A percentile compares a stretch with the other conserved stretches of the same genome.
phyloP scores from a whole-genome alignment of 768 basidiomycete genomes.

The Sutorius australiensis region DNA sequence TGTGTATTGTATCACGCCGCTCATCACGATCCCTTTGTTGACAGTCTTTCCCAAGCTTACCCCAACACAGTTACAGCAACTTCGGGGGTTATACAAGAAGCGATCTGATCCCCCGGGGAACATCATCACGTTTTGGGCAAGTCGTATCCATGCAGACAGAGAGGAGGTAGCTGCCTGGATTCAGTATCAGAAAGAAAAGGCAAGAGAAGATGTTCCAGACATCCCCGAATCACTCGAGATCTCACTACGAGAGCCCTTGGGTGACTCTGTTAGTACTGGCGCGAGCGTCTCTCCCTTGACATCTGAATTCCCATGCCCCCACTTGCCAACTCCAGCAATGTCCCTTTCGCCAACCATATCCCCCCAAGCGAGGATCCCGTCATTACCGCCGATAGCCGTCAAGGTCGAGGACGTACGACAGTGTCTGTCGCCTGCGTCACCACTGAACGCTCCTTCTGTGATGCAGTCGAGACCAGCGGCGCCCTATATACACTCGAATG shows the following conservation, averaged over 20 bases:
- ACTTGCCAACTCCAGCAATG: slow-evolving; percentile 29
- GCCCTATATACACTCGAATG: neutral
- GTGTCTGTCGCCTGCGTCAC: neutral
- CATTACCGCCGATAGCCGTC: slow-evolving; percentile 30
- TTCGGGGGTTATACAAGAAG: slow-evolving; percentile 18
- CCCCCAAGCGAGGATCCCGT: slow-evolving; percentile 14
- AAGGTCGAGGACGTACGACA: slow-evolving; percentile 22
- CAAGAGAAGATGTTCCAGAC: neutral
- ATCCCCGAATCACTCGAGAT: slow-evolving; percentile 14
- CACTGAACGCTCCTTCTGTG: neutral
- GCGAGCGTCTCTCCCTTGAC: slow-evolving; percentile 17
- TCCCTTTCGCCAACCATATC: slow-evolving; percentile 20
- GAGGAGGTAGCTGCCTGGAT: slow-evolving; percentile 25
- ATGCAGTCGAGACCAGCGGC: neutral
- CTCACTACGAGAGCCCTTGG: neutral
- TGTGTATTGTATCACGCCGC: neutral
- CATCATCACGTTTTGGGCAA: slow-evolving; percentile 28
- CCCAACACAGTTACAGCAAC: slow-evolving; percentile 19
- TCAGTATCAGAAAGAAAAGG: slow-evolving; percentile 28
- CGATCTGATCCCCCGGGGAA: slow-evolving; percentile 13
- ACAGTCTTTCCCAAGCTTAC: slow-evolving; percentile 29
- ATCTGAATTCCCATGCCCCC: slow-evolving; percentile 13
- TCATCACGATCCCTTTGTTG: neutral
- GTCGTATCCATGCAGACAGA: slow-evolving; percentile 16
- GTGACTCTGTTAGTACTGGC: neutral